Conservation (phyloP, 108 stramenopile species). For the Nitzschia palea region DNA sequence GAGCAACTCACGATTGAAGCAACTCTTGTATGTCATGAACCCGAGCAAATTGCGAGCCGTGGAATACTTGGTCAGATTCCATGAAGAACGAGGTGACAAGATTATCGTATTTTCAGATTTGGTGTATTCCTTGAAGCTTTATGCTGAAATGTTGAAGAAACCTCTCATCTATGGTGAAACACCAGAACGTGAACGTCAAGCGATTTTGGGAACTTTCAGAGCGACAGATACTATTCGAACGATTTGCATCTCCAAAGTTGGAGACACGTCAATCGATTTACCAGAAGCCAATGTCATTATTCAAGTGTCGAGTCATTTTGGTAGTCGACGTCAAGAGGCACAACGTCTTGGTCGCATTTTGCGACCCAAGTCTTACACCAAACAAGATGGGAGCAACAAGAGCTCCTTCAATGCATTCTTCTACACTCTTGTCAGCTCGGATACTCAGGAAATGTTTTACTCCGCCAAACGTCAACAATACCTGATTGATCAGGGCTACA, state of each 20-base stretch:
- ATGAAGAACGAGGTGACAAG: conserved; percentile 96
- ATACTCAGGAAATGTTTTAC: conserved; percentile 99
- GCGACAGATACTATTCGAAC: conserved; percentile 85
- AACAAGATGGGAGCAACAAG: conserved; percentile 88
- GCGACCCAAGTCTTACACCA: conserved; percentile 91
- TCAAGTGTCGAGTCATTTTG: conserved; percentile 98
- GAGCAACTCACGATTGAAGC: conserved; percentile 74
- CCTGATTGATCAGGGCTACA: conserved; percentile 99
- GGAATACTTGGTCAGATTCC: conserved; percentile 91
- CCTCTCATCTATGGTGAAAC: conserved; percentile 96
- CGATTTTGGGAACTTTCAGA: conserved; percentile 90
- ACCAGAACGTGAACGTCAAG: conserved; percentile 91
- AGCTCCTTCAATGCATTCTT: conserved; percentile 98
- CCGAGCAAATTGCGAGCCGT: conserved; percentile 93
- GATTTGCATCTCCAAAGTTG: conserved; percentile 95
- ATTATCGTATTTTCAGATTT: conserved; percentile 98
- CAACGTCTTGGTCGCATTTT: conserved; percentile 98
- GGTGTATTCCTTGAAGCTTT: conserved; percentile 89
- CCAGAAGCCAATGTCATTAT: conserved; percentile 99
- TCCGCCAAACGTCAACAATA: conserved; percentile 97
- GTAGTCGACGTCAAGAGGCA: conserved; percentile 98
- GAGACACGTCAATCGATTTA: conserved; percentile 98
- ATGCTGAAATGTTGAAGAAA: conserved; percentile 81
- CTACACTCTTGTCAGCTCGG: conserved; percentile 97
- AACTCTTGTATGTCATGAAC: conserved; percentile 97